These are phyloP conservation scores for Talaromyces adpressus DNA, from an alignment of 495 filamentous ascomycete genomes.

Conservation along the genomic window DNA sequence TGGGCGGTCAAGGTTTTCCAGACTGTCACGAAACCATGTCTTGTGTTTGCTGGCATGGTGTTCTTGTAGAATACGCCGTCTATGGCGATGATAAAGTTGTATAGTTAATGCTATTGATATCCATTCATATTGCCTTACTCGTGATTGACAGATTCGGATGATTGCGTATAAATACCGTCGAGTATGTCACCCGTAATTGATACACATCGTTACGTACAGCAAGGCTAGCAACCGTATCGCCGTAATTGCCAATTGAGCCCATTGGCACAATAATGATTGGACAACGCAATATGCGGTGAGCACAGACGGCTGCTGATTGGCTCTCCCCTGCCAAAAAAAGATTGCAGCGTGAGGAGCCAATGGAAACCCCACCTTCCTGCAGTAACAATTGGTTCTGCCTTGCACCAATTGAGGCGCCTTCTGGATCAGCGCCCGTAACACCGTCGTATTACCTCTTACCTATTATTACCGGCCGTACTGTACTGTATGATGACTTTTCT, in stretches of 20 bases:
- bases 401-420: not conserved
- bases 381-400: not conserved
- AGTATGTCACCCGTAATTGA: not conserved
- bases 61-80: not conserved
- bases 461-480: conserved; percentile 8
- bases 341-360: conserved; percentile 5
- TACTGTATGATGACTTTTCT: conserved; percentile 19
- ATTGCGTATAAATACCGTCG: not conserved
- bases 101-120: not conserved
- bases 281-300: not conserved
- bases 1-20: not conserved
- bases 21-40: not conserved
- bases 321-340: conserved; percentile 12
- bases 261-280: not conserved
- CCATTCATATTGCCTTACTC: not conserved
- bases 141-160: not conserved
- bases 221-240: not conserved
- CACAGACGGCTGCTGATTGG: conserved; percentile 12
- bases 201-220: not conserved
- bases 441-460: not conserved
- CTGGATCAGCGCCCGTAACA: not conserved
- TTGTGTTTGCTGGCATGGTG: not conserved
- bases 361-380: not conserved
- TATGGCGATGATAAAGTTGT: not conserved
- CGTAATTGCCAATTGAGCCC: not conserved